phyloP scores from a whole-genome alignment of 2,329 filamentous ascomycete species.

The Botrytis elliptica region DNA sequence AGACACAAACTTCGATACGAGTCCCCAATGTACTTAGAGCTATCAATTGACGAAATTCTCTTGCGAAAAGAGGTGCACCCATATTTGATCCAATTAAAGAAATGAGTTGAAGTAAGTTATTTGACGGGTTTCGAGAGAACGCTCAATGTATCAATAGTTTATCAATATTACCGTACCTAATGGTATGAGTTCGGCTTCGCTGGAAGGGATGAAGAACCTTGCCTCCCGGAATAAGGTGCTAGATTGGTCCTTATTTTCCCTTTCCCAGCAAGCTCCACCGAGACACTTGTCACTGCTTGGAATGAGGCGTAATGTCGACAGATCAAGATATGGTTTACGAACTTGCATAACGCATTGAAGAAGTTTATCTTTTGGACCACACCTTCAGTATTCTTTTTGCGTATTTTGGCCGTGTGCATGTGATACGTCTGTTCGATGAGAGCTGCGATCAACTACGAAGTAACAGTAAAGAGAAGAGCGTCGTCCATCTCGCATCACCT shows the following conservation, averaged over 20 bases:
- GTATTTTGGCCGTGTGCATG: not conserved
- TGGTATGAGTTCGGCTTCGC: not conserved
- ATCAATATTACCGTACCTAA: not conserved
- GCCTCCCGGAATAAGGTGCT: not conserved
- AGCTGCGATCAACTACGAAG: not conserved
- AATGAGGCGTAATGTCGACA: not conserved
- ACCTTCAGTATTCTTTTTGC: not conserved
- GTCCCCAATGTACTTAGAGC: too few relatives aligned
- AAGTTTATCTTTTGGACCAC: not conserved
- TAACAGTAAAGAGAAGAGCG: not conserved
- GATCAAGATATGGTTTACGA: not conserved
- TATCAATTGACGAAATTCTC: too few relatives aligned
- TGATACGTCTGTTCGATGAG: not conserved
- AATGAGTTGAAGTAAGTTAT: not conserved
- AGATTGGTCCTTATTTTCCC: not conserved
- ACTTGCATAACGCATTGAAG: not conserved
- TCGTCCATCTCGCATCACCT: not conserved
- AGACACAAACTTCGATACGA: not conserved
- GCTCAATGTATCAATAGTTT: not conserved
- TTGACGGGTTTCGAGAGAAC: not conserved
- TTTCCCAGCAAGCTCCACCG: not conserved
- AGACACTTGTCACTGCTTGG: not conserved
- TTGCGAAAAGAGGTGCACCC: not conserved
- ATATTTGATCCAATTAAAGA: not conserved
- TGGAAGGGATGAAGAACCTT: not conserved